Evolutionary conservation across 1,284 basidiomycete genomes (phyloP), one percentile per base, ranked within the genome.

Genomic region (Boletellus deceptivus): DNA sequence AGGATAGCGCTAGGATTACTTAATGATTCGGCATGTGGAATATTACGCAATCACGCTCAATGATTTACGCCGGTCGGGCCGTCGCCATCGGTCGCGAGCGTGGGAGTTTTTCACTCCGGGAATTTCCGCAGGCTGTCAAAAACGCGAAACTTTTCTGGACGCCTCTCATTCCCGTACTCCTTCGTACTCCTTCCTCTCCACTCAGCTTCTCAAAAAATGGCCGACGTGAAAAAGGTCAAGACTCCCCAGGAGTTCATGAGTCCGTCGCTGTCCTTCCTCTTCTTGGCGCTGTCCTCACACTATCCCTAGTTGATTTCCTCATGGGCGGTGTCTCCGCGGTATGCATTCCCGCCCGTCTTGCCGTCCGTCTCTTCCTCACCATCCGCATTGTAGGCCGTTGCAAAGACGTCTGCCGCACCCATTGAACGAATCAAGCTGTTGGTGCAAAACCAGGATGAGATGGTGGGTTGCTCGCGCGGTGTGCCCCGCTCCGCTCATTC

Each of bases 351-450:
- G 25, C 35, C 4, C 13, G 16, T 11, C 16, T 13, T 16, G 29
- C 45, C 7, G 24, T 38, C 29, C 39, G 29, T 10, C 45, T 54
- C 6, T 51, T 37, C 53, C 50, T 59, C 37, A 58, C 43, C 1
- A 6, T 34, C 43, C 48, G 47, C 55, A 44, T 31, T 64, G 0
- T 55, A 91, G 89, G 94, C 95, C 62, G 92, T 98, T 73, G 89
- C 95, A 53, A 98, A 98, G 84, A 98, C 95, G 58, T 91, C 89
- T 62, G 95, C 95, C 65, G 95, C 95, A 57, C 95, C 96, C 77
- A 98, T 98, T 70, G 95, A 98, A 85, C 93, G 95, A 73, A 95
- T 98, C 77, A 98, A 93, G 86, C 86, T 98, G 69, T 79, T 98
- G 71, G 91, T 98, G 62, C 94, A 98, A 78, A 98, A 98, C 80